phyloP scores from a whole-genome alignment of 768 basidiomycete species.

The Tricholoma sp. region DNA sequence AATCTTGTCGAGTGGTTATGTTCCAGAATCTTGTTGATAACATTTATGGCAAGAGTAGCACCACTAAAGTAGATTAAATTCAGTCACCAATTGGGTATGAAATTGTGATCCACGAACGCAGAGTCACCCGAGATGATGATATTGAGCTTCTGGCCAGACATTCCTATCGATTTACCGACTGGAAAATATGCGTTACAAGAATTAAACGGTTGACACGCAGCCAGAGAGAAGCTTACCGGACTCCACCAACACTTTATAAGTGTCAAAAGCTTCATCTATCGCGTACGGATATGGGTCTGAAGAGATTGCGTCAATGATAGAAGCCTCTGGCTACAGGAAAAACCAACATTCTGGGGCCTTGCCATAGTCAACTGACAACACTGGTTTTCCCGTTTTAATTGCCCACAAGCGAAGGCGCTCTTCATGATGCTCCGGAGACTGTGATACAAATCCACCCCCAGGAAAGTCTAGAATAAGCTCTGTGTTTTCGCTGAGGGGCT shows the following conservation, averaged over 20 bases:
- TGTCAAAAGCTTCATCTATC: slow-evolving; percentile 92
- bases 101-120: slow-evolving; percentile 60
- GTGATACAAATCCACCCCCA: slow-evolving; percentile 95
- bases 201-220: neutral
- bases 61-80: slow-evolving; percentile 49
- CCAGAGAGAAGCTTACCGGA: slow-evolving; percentile 36
- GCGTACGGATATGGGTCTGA: slow-evolving; percentile 96
- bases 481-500: slow-evolving; percentile 56
- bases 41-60: slow-evolving; percentile 78
- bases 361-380: slow-evolving; percentile 88
- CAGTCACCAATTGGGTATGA: slow-evolving; percentile 1
- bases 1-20: slow-evolving; percentile 30
- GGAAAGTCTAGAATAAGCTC: slow-evolving; percentile 92
- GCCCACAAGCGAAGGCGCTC: slow-evolving; percentile 90
- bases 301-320: slow-evolving; percentile 4
- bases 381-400: slow-evolving; percentile 65
- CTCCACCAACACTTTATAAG: slow-evolving; percentile 76
- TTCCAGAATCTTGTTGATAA: slow-evolving; percentile 84
- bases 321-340: neutral
- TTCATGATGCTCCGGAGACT: slow-evolving; percentile 95
- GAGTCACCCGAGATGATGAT: slow-evolving; percentile 89
- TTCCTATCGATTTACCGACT: slow-evolving; percentile 78
- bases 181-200: neutral
- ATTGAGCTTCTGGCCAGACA: slow-evolving; percentile 77
- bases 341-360: slow-evolving; percentile 91